Percentiles rank a stretch among this genome's conserved stretches.
phyloP scores from a whole-genome alignment of 768 basidiomycete species.

The Suillus variegatus region DNA sequence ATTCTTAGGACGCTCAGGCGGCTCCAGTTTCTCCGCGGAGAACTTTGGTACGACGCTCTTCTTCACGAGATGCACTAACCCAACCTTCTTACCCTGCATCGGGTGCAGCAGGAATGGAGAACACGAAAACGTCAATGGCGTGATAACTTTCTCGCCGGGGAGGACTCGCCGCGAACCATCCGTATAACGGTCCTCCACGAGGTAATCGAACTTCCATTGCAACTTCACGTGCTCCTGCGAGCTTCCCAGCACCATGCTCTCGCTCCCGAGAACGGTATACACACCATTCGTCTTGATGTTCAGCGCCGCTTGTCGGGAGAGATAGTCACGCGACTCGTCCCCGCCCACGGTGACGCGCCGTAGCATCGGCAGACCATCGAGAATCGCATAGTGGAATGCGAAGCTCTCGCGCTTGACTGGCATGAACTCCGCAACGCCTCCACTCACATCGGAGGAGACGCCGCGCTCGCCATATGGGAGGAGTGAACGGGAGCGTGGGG shows the following conservation, averaged over 20 bases:
- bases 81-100: conserved; percentile 64
- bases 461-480: conserved; percentile 28
- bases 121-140: conserved; percentile 75
- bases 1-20: conserved; percentile 31
- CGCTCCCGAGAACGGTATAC: conserved; percentile 71
- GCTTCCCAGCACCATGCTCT: conserved; percentile 36
- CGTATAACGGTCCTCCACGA: conserved; percentile 60
- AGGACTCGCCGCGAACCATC: conserved; percentile 45
- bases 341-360: conserved; percentile 66
- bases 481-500: conserved; percentile 32
- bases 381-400: conserved; percentile 69
- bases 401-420: conserved; percentile 60
- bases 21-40: conserved; percentile 58
- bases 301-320: conserved; percentile 74
- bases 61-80: conserved; percentile 68
- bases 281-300: conserved; percentile 70
- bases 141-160: conserved; percentile 72
- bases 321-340: conserved; percentile 71
- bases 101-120: conserved; percentile 63
- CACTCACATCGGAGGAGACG: conserved; percentile 34
- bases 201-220: conserved; percentile 79
- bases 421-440: conserved; percentile 64
- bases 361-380: conserved; percentile 69
- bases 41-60: conserved; percentile 72
- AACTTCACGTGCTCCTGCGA: conserved; percentile 41